These are phyloP conservation scores for Ophiostoma ulmi DNA, from an alignment of 2,329 filamentous ascomycete species.

Conservation along the genomic window DNA sequence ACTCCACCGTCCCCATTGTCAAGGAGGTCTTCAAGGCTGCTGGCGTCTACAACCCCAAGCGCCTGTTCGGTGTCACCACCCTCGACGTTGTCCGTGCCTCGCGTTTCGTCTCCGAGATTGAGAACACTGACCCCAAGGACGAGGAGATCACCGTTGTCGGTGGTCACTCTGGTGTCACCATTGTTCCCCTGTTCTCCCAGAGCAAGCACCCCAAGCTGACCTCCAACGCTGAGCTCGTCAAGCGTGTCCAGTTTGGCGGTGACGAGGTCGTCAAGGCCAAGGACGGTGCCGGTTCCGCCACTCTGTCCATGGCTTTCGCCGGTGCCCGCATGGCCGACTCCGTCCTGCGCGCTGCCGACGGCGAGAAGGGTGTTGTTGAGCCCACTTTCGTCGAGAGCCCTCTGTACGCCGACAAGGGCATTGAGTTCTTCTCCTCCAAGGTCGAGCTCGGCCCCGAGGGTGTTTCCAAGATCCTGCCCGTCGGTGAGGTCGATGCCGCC, in stretches of 20 bases:
- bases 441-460: slow-evolving; percentile 95
- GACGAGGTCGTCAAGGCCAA: slow-evolving; percentile 99
- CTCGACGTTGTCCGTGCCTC: slow-evolving; percentile 97
- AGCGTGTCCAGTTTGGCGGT: slow-evolving; percentile 97
- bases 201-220: slow-evolving; percentile 78
- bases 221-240: slow-evolving; percentile 73
- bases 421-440: slow-evolving; percentile 93
- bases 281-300: slow-evolving; percentile 94
- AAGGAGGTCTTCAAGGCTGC: slow-evolving; percentile 93
- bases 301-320: slow-evolving; percentile 97
- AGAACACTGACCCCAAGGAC: slow-evolving; percentile 80
- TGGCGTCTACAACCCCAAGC: slow-evolving; percentile 98
- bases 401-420: slow-evolving; percentile 96
- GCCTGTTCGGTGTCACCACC: slow-evolving; percentile 98
- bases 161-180: slow-evolving; percentile 96
- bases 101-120: slow-evolving; percentile 94
- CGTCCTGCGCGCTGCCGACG: slow-evolving; percentile 84
- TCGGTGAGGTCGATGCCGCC: slow-evolving; percentile 76
- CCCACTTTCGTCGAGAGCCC: slow-evolving; percentile 95
- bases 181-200: slow-evolving; percentile 95
- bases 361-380: slow-evolving; percentile 92
- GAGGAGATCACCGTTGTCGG: slow-evolving; percentile 96
- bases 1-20: slow-evolving; percentile 97
- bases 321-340: slow-evolving; percentile 81
- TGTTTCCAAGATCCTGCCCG: slow-evolving; percentile 84